Conservation (phyloP, 2,329 filamentous ascomycete species). For the Bretziella fagacearum region DNA sequence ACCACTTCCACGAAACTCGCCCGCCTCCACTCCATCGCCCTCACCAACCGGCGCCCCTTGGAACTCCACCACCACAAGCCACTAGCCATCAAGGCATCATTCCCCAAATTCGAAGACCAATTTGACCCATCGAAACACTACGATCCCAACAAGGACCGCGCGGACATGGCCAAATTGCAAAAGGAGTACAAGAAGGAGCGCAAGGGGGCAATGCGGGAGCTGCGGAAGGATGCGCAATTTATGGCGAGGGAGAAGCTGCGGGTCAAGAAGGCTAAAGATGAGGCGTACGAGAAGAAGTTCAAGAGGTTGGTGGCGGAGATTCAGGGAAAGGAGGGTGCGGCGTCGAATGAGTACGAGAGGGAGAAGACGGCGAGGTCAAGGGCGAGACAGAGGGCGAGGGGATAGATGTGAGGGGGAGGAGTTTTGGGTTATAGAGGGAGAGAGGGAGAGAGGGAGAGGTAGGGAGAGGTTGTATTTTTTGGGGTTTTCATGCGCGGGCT, state of each 20-base stretch:
- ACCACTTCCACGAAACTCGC: slow-evolving; percentile 31
- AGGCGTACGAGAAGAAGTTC: slow-evolving; percentile 93
- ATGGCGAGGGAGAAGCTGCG: slow-evolving; percentile 77
- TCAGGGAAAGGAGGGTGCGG: slow-evolving; percentile 77
- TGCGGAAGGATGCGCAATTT: slow-evolving; percentile 90
- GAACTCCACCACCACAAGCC: slow-evolving; percentile 80
- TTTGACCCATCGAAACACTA: slow-evolving; percentile 96
- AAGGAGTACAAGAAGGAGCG: slow-evolving; percentile 87
- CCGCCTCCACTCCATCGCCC: slow-evolving; percentile 42
- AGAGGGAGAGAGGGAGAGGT: background rate
- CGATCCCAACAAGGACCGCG: slow-evolving; percentile 81
- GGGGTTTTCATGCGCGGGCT: too few relatives aligned
- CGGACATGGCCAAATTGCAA: slow-evolving; percentile 67
- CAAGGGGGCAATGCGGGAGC: slow-evolving; percentile 85
- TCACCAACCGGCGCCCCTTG: slow-evolving; percentile 55
- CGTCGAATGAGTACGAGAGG: slow-evolving; percentile 75
- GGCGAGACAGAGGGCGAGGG: slow-evolving; percentile 27
- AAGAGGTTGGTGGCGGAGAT: slow-evolving; percentile 84
- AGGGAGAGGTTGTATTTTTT: background rate
- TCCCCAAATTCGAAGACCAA: slow-evolving; percentile 90
- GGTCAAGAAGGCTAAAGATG: slow-evolving; percentile 86
- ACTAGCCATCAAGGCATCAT: slow-evolving; percentile 67
- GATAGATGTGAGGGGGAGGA: slow-evolving; percentile 18
- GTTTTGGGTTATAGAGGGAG: slow-evolving; percentile 11
- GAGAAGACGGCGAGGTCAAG: slow-evolving; percentile 63